Conservation (phyloP, 2,329 filamentous ascomycete genomes). For the Trichoderma atrobrunneum region DNA sequence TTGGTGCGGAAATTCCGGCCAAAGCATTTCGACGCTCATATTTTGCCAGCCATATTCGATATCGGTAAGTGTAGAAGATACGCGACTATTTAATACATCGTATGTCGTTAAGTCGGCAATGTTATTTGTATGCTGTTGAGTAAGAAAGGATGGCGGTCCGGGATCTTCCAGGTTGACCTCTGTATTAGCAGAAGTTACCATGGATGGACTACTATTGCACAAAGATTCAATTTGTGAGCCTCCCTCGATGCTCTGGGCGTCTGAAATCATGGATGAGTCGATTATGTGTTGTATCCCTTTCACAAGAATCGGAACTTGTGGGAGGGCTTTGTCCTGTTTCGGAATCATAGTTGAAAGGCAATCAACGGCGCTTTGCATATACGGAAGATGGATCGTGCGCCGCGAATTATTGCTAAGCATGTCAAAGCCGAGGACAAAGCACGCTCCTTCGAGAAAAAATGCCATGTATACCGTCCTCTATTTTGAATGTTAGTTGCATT, state of each 20-base stretch:
- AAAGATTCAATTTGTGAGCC: neutral
- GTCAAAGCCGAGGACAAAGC: neutral
- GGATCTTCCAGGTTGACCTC: neutral
- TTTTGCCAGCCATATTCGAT: neutral
- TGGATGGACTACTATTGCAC: neutral
- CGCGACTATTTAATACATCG: neutral
- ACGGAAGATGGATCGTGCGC: neutral
- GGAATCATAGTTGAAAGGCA: neutral
- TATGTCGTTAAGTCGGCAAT: neutral
- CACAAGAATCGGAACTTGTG: neutral
- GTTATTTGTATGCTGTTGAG: neutral
- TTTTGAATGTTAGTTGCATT: neutral
- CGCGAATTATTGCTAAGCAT: neutral
- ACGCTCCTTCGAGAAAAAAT: neutral
- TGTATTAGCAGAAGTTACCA: neutral
- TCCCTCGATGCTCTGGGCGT: neutral
- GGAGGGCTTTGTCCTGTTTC: neutral
- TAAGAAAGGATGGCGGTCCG: neutral
- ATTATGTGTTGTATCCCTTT: neutral
- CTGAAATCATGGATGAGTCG: neutral
- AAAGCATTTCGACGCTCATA: neutral
- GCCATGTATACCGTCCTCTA: neutral
- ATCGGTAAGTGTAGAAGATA: neutral
- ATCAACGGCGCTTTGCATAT: neutral
- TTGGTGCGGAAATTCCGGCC: too few species aligned